Evolutionary conservation across 805 yeast species (phyloP).

Genomic region (Starmerella scarabaei): DNA sequence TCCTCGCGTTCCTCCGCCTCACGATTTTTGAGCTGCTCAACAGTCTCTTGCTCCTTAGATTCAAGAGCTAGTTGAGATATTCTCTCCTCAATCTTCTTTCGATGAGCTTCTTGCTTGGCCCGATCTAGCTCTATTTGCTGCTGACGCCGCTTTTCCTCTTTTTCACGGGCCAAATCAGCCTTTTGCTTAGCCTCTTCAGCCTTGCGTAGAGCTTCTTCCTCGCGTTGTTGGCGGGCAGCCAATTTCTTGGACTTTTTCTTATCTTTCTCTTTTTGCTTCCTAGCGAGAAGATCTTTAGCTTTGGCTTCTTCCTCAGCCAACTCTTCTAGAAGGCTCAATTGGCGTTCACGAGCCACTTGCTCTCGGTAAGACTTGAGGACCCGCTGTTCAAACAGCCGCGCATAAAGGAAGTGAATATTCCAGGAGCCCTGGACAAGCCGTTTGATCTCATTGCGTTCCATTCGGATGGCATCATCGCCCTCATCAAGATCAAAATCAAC

Average conservation of each 20-base stretch:
- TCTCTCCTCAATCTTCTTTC: slow-evolving; percentile 24
- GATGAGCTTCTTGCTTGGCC: slow-evolving; percentile 23
- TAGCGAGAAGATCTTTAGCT: slow-evolving; percentile 25
- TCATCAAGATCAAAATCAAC: slow-evolving; percentile 34
- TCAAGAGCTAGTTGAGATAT: slow-evolving; percentile 24
- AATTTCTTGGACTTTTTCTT: slow-evolving; percentile 32
- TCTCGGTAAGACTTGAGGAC: slow-evolving; percentile 67
- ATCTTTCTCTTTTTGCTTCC: slow-evolving; percentile 30
- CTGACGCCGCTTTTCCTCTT: slow-evolving; percentile 18
- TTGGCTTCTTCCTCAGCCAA: slow-evolving; percentile 25
- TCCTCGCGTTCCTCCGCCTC: background rate
- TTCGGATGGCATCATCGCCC: slow-evolving; percentile 25
- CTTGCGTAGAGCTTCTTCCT: slow-evolving; percentile 28
- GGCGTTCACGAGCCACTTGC: slow-evolving; percentile 59
- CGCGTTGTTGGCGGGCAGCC: slow-evolving; percentile 29
- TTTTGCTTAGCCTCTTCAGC: slow-evolving; percentile 26
- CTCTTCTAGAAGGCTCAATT: slow-evolving; percentile 28
- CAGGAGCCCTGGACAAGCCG: slow-evolving; percentile 29
- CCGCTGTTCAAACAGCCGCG: slow-evolving; percentile 61
- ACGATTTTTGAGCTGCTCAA: background rate
- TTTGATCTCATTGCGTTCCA: slow-evolving; percentile 32
- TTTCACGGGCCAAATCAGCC: slow-evolving; percentile 21
- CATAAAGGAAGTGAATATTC: slow-evolving; percentile 65
- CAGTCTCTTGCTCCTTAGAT: slow-evolving; percentile 17
- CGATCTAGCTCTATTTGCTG: slow-evolving; percentile 23